These are phyloP conservation scores for Sapria himalayana DNA, from an alignment of 345 rosid species.

Conservation along the genomic window DNA sequence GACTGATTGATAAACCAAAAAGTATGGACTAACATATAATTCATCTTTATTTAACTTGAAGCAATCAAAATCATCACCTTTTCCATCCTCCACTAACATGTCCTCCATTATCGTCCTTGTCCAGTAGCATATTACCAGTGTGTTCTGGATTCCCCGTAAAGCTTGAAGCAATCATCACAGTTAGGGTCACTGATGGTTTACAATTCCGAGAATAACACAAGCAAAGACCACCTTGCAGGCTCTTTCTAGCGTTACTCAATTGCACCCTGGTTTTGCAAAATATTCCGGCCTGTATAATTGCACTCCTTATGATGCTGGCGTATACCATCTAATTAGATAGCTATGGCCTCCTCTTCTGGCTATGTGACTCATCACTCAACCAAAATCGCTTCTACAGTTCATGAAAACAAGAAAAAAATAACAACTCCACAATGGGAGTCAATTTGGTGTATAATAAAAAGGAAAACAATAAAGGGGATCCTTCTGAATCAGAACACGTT, in stretches of 20 bases:
- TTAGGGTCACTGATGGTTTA: constrained; percentile 12
- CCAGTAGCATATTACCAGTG: constrained; percentile 16
- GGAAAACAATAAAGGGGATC: background rate
- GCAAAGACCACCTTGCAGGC: constrained; percentile 18
- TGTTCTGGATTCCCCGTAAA: constrained; percentile 24
- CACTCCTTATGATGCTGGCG: constrained; percentile 37
- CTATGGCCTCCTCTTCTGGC: constrained; percentile 14
- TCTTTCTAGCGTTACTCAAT: constrained; percentile 11
- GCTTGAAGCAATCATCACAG: constrained; percentile 69
- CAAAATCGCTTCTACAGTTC: too few relatives aligned
- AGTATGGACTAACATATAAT: too few relatives aligned
- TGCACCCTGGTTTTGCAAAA: constrained; percentile 18
- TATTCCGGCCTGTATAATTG: constrained; percentile 42
- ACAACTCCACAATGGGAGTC: too few relatives aligned
- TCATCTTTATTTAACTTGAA: too few relatives aligned
- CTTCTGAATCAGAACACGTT: too few relatives aligned
- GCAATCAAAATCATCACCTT: constrained; percentile 57
- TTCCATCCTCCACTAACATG: constrained; percentile 74
- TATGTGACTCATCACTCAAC: constrained; percentile 11
- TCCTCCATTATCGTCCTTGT: constrained; percentile 54
- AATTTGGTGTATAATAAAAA: too few relatives aligned
- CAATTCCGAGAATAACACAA: constrained; percentile 14
- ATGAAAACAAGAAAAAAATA: too few relatives aligned
- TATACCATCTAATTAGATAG: constrained; percentile 53
- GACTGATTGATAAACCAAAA: too few relatives aligned